phyloP scores from a whole-genome alignment of 768 basidiomycete species.

The Sarcomyxa edulis region DNA sequence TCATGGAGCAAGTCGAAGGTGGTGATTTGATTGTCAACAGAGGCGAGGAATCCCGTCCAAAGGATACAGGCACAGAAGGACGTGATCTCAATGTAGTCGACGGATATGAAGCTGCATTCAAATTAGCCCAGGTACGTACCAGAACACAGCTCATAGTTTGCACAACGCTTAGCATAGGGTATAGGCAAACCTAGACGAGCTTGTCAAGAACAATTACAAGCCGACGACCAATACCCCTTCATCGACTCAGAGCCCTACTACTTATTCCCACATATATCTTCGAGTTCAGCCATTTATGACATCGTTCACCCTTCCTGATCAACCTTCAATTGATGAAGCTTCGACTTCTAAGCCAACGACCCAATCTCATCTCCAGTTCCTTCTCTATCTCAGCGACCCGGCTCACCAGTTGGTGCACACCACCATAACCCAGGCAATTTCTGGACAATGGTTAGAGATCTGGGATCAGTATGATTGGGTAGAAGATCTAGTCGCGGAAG shows the following conservation, averaged over 20 bases:
- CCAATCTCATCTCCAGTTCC: conserved; percentile 58
- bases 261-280: conserved; percentile 87
- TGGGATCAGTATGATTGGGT: conserved; percentile 97
- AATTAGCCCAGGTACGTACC: conserved; percentile 68
- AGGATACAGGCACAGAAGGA: conserved; percentile 39
- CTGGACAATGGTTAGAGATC: conserved; percentile 79
- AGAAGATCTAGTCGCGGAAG: conserved; percentile 89
- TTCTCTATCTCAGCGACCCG: conserved; percentile 73
- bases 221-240: conserved; percentile 27
- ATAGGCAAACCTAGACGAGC: conserved; percentile 73
- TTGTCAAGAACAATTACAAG: conserved; percentile 58
- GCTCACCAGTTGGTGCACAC: conserved; percentile 70
- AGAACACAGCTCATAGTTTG: conserved; percentile 12
- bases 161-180: conserved; percentile 1
- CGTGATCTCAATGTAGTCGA: conserved; percentile 82
- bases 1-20: conserved; percentile 93
- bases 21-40: conserved; percentile 87
- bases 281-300: conserved; percentile 86
- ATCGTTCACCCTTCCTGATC: conserved; percentile 38
- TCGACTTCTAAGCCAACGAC: conserved; percentile 31
- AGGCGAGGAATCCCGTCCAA: conserved; percentile 72
- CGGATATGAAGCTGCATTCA: conserved; percentile 77
- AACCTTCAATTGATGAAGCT: conserved; percentile 19
- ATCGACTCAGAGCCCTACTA: conserved; percentile 47
- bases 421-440: conserved; percentile 79